Base-by-base conservation (phyloP, 208 protist genomes). In the Wallacemonas sp. region DNA sequence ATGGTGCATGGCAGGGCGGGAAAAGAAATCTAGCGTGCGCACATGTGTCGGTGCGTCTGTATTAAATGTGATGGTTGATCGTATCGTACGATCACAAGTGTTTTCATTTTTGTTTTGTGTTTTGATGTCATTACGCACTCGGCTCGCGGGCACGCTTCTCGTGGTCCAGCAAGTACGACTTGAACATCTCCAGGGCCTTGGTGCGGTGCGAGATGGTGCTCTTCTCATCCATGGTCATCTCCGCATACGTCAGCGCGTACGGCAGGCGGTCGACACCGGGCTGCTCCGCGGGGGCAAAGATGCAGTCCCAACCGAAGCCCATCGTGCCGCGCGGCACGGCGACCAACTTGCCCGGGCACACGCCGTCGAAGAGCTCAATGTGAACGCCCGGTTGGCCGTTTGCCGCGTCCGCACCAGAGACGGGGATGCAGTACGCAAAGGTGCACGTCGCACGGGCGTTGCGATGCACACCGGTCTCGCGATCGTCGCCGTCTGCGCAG, bases 171-270 rank as follows among this genome's bases (percentile, higher is more conserved):
- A 89, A 79, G 64, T 87, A 80, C 11, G 65, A 52, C 10, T 73
- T 72, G 18, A 96, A 36, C 54, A 65, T 57, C 31, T 57, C 65
- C 18, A 97, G 85, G 8, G 93, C 90, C 61, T 74, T 86, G 20
- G 74, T 74, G 41, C 98, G 90, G 76, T 99, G 98, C 28, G 97
- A 99, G 42, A 99, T 97, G 3, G 29, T 67, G 68, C 98, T 98
- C 80, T 99, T 99, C 46, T 87, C 74, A 2, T 81, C 84, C 3
- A 79, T 46, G 14, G 74, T 66, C 82, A 98, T 92, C 70, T 97
- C 87, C 1, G 85, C 92, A 75, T 91, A 99, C 12, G 97, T 98
- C 45, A 8, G 73, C 73, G 36, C 76, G n/a, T 36, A 84, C 48
- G 52, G 22, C 42, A 28, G 48, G 14, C 4, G 48, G 20, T 29